Evolutionary conservation across 345 rosid species (phyloP).

Genomic region (Fremontodendron californicum): DNA sequence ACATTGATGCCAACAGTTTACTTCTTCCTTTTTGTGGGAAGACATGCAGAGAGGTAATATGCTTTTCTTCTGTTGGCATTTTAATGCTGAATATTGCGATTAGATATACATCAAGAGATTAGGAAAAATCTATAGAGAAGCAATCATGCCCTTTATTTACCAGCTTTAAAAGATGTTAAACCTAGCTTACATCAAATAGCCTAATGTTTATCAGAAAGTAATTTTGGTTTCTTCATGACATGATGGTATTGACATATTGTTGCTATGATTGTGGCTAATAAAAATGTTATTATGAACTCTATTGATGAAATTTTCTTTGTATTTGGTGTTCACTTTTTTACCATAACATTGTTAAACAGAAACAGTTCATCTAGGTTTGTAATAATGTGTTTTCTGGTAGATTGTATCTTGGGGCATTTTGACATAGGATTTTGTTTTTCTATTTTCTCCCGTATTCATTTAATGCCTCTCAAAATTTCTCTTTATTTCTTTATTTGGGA

Average conservation of each 20-base stretch:
- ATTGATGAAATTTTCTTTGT: background rate
- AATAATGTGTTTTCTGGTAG: background rate
- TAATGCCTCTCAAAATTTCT: background rate
- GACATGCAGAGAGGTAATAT: conserved; percentile 69
- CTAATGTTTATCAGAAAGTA: background rate
- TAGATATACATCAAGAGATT: background rate
- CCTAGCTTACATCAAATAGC: background rate
- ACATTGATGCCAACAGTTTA: conserved; percentile 35
- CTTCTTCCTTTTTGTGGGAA: conserved; percentile 59
- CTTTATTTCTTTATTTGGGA: background rate
- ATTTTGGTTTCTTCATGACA: background rate
- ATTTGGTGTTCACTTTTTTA: background rate
- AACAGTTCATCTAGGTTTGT: background rate
- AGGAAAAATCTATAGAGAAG: background rate
- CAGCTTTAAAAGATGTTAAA: background rate
- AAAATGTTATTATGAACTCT: background rate
- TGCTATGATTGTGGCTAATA: background rate
- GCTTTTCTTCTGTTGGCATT: background rate
- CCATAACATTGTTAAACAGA: background rate
- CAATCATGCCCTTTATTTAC: background rate
- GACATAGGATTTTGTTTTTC: background rate
- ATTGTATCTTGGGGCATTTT: background rate
- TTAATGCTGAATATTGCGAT: background rate
- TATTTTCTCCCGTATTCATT: no score
- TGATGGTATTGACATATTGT: background rate